Conservation (phyloP, 371 early-diverging fungal species). For the Mucor saturninus region DNA sequence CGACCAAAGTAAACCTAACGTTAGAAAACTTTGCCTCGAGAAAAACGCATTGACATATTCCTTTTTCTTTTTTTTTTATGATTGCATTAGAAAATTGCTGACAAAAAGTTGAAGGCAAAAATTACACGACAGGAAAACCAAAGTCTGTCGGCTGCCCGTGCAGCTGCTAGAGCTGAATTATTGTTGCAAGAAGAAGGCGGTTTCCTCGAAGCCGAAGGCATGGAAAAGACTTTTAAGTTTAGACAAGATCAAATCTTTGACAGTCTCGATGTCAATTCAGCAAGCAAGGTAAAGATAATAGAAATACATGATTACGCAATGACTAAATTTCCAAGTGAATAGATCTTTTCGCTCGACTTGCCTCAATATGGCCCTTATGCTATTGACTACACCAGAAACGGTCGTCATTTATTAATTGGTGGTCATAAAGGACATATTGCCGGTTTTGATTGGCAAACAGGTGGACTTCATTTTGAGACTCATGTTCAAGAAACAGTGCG, state of each 20-base stretch:
- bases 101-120: slow-evolving; percentile 68
- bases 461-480: slow-evolving; percentile 83
- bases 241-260: slow-evolving; percentile 79
- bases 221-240: slow-evolving; percentile 89
- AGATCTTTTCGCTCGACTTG: slow-evolving; percentile 84
- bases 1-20: slow-evolving; percentile 26
- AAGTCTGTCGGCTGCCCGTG: slow-evolving; percentile 70
- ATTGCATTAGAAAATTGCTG: slow-evolving; percentile 56
- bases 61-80: background rate
- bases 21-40: background rate
- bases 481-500: slow-evolving; percentile 90
- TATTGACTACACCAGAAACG: slow-evolving; percentile 91
- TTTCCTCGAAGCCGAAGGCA: slow-evolving; percentile 85
- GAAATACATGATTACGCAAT: background rate
- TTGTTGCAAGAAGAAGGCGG: slow-evolving; percentile 79
- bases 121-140: slow-evolving; percentile 65
- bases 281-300: slow-evolving; percentile 64
- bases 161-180: slow-evolving; percentile 80
- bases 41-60: background rate
- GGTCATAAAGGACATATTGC: slow-evolving; percentile 93
- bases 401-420: slow-evolving; percentile 85
- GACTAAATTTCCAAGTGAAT: background rate
- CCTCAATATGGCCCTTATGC: slow-evolving; percentile 88
- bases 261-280: slow-evolving; percentile 81
- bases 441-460: slow-evolving; percentile 92